Evolutionary conservation across 73 alveolate species (phyloP), one percentile per base, ranked within the genome.

Genomic region (Paramecium bursaria): DNA sequence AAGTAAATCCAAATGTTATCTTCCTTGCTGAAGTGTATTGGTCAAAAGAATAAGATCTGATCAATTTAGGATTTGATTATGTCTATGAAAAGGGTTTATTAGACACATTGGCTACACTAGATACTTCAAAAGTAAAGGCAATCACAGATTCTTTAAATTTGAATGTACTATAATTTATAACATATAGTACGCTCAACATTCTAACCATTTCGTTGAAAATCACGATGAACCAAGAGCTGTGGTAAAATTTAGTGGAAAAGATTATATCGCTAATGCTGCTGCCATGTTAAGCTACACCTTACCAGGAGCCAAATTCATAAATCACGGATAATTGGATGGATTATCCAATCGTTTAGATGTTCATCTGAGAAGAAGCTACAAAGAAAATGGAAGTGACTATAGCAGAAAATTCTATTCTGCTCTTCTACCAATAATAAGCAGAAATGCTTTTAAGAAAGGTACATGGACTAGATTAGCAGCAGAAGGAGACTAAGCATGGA

Each of bases 201-300:
- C 90, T 7, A 48, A 79, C 22, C 92, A 87, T 87, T 87, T 87
- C 75, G 86, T 87, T 17, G 92, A 87, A 77, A 87, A 87, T 87
- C 92, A 87, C 75, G 92, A 87, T 87, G 92, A 87, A 87, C 75
- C 86, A 67, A 87, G 92, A 87, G 89, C 77, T 2, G 76, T 87
- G 5, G 47, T 39, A 50, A 87, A 87, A 23, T 67, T 67, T 21
- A 30, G 76, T 76, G 92, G 92, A 23, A 87, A 50, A 67, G 74
- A 61, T n/a, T 74, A 87, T 77, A 87, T 60, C 42, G 67, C 92
- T 2, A 44, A 50, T 35, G 92, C 76, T n/a, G 92, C 92, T 48
- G 92, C 90, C 23, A 25, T 74, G 13, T 29, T 87, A 25, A 82
- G 87, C 15, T 76, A 79, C n/a, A 74, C 92, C 10, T 11, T 87